Evolutionary conservation across 1,139 yeast genomes (phyloP), one percentile per base, ranked within the genome.

Genomic region (Sugiyamaella novakii): DNA sequence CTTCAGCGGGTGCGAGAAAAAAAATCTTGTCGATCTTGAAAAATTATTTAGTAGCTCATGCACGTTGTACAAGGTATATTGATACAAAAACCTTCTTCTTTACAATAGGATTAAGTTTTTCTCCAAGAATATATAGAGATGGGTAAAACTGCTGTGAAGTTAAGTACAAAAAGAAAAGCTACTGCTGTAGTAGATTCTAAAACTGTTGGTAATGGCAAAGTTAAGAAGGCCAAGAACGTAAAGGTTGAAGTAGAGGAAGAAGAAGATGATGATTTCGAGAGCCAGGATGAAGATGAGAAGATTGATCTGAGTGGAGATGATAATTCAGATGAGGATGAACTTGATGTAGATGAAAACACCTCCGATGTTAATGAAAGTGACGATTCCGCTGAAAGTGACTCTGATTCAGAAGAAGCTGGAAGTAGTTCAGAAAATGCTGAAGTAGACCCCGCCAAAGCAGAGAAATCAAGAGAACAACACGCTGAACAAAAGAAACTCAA

Each of bases 401-500:
- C 62, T 7, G 59, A 45, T 2, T 62, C 52, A n/a, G 63, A 55
- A 3, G 67, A 56, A 3, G 65, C 56, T 8, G 65, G 60, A 2
- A 66, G 54, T 5, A 56, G 56, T 5, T 56, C 46, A 12, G 62
- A 58, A n/a, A 58, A 45, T 1, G 63, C 53, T 12, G 62, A 54
- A 11, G 55, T 46, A 4, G 62, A 52, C 2, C 51, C 50, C 11
- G 62, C 56, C 4, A 39, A 31, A 5, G 47, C 53, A 11, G 51
- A 51, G 8, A 47, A 55, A 33, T 46, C 54, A 15, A 50, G 50
- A 43, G 89, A 84, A 65, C 83, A 83, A 60, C 95, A 87, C 62
- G 83, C 83, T 12, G 96, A 88, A 65, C 97, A 91, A 70, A 84
- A 83, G 66, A 83, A 83, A 60, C 67, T 84, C 41, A 75, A 84